Evolutionary conservation across 179 eudicot species (phyloP).

Genomic region (Gypsophila paniculata): DNA sequence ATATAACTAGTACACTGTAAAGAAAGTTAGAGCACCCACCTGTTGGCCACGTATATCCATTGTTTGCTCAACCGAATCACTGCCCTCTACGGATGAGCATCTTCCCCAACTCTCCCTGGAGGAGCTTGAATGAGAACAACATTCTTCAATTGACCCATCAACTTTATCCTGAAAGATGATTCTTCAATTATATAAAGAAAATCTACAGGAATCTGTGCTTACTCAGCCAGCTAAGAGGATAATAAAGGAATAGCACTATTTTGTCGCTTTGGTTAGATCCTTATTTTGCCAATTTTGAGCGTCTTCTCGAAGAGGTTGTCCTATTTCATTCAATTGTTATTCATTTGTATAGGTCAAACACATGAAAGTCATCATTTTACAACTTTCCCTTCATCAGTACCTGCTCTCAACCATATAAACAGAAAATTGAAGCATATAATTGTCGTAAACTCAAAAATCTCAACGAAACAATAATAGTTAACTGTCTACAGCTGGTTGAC

Average conservation of each 20-base stretch:
- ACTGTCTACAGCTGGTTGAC: no score
- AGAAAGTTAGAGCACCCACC: slow-evolving; percentile 35
- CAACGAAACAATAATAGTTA: no score
- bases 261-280: neutral
- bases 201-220: neutral
- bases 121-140: slow-evolving; percentile 74
- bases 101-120: slow-evolving; percentile 82
- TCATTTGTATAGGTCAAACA: neutral
- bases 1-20: slow-evolving; percentile 7
- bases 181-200: slow-evolving; percentile 1
- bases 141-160: slow-evolving; percentile 45
- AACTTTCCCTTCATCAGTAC: no score
- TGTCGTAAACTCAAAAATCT: no score
- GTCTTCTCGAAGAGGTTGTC: neutral
- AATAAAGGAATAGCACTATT: neutral
- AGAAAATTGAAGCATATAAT: no score
- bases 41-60: slow-evolving; percentile 34
- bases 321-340: neutral
- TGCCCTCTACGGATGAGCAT: slow-evolving; percentile 76
- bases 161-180: slow-evolving; percentile 45
- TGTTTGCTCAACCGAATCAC: slow-evolving; percentile 39
- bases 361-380: no score
- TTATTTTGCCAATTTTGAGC: no score
- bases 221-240: neutral
- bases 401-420: no score